Percentiles rank a stretch among this genome's conserved stretches.
phyloP scores from a whole-genome alignment of 2,329 filamentous ascomycete species.

The Decorospora gaudefroyi region DNA sequence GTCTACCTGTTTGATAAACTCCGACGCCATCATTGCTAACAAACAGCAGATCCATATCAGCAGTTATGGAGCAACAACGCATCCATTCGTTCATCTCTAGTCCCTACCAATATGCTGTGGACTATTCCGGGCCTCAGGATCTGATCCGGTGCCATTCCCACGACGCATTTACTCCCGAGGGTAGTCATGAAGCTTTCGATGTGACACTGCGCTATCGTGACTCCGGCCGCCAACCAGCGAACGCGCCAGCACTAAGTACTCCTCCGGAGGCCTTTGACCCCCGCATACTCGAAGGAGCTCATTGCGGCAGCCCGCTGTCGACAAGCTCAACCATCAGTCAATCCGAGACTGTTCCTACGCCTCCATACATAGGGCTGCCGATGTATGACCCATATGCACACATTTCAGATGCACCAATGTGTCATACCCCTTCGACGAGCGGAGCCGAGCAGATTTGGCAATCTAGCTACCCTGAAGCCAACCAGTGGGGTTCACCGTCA shows the following conservation, averaged over 20 bases:
- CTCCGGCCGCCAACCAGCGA: slow-evolving; percentile 3
- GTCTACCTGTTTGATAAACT: background rate
- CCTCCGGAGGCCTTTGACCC: slow-evolving; percentile 13
- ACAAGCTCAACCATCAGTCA: slow-evolving; percentile 18
- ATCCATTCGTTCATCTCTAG: slow-evolving; percentile 15
- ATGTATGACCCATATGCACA: slow-evolving; percentile 5
- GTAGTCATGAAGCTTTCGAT: slow-evolving; percentile 13
- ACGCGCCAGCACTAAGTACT: slow-evolving; percentile 7
- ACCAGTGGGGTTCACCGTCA: slow-evolving; percentile 5
- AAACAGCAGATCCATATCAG: slow-evolving; percentile 2
- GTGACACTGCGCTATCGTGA: slow-evolving; percentile 5
- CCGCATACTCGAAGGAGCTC: slow-evolving; percentile 19
- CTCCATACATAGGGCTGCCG: slow-evolving; percentile 5
- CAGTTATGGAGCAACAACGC: slow-evolving; percentile 16
- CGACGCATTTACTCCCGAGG: slow-evolving; percentile 3
- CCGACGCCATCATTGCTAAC: background rate
- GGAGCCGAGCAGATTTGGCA: slow-evolving; percentile 6
- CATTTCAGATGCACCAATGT: background rate
- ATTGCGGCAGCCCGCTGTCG: slow-evolving; percentile 18
- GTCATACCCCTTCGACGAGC: background rate
- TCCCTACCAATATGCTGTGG: slow-evolving; percentile 12
- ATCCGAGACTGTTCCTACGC: slow-evolving; percentile 19
- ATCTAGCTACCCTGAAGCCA: slow-evolving; percentile 2
- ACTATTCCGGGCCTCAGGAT: slow-evolving; percentile 5
- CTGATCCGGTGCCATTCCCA: slow-evolving; percentile 4